Conservation (phyloP, 495 filamentous ascomycete genomes). For the Hypoxylon intermedium region DNA sequence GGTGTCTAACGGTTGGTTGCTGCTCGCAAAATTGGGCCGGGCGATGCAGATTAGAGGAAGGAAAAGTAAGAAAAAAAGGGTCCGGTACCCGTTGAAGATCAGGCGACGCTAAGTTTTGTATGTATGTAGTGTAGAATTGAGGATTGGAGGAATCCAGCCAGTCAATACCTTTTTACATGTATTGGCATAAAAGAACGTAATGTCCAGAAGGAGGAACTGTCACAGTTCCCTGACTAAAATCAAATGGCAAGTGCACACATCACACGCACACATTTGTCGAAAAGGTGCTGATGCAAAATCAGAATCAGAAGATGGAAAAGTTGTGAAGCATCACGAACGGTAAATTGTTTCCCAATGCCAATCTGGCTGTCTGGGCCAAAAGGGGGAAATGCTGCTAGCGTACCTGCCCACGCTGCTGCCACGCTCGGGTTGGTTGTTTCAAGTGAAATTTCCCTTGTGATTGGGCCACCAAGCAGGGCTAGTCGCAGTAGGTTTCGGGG, state of each 20-base stretch:
- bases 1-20: conserved; percentile 17
- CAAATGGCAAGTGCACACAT: conserved; percentile 3
- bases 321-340: too few species aligned
- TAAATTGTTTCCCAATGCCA: conserved; percentile 20
- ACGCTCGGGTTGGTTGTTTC: conserved; percentile 32
- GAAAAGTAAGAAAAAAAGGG: conserved; percentile 24
- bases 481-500: conserved; percentile 23
- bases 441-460: conserved; percentile 32
- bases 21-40: conserved; percentile 27
- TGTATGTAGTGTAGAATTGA: too few species aligned
- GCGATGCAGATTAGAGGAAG: conserved; percentile 23
- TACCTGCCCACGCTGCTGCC: conserved; percentile 9
- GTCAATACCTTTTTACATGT: too few species aligned
- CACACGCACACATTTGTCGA: conserved; percentile 9
- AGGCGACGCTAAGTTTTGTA: conserved; percentile 8
- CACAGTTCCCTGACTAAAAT: conserved; percentile 7
- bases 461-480: conserved; percentile 36
- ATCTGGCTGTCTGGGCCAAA: conserved; percentile 14
- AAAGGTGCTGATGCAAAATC: conserved; percentile 4
- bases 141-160: conserved; percentile 27
- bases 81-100: conserved; percentile 27
- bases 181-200: not conserved
- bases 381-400: conserved; percentile 9
- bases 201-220: conserved; percentile 21
- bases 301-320: conserved; percentile 6